Conservation (phyloP, 1,139 yeast genomes). For the Blastobotrys petasosporus region DNA sequence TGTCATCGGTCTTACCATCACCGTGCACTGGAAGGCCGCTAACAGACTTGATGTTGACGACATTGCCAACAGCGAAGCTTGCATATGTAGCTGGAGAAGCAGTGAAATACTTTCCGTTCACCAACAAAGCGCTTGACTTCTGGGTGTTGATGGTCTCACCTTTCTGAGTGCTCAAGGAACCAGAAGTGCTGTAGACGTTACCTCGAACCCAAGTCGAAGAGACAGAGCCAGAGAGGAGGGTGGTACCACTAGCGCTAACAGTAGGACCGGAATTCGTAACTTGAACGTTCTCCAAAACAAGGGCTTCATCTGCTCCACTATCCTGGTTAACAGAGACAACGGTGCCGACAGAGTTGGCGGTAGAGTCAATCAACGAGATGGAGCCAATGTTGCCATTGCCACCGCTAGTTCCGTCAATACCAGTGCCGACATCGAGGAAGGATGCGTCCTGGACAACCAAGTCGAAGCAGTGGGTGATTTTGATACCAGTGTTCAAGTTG, state of each 20-base stretch:
- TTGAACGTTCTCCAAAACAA: background rate
- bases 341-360: background rate
- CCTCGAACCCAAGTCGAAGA: background rate
- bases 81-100: constrained; percentile 12
- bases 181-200: background rate
- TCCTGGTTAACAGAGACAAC: background rate
- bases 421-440: constrained; percentile 7
- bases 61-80: constrained; percentile 3
- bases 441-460: too few relatives aligned
- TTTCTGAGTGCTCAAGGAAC: background rate
- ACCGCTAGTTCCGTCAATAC: background rate
- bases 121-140: constrained; percentile 7
- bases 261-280: background rate
- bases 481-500: constrained; percentile 11
- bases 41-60: constrained; percentile 13
- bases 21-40: constrained; percentile 5
- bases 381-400: background rate
- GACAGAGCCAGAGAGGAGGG: background rate
- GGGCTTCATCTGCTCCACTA: background rate
- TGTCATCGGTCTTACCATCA: constrained; percentile 16
- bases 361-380: background rate
- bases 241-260: background rate
- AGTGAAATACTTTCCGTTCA: constrained; percentile 5
- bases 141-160: constrained; percentile 1
- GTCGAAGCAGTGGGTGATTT: constrained; percentile 9